Percentiles rank a stretch among this genome's conserved stretches.
These are phyloP conservation scores for Rhazya stricta DNA, from an alignment of 257 asterid genomes.

Conservation along the genomic window DNA sequence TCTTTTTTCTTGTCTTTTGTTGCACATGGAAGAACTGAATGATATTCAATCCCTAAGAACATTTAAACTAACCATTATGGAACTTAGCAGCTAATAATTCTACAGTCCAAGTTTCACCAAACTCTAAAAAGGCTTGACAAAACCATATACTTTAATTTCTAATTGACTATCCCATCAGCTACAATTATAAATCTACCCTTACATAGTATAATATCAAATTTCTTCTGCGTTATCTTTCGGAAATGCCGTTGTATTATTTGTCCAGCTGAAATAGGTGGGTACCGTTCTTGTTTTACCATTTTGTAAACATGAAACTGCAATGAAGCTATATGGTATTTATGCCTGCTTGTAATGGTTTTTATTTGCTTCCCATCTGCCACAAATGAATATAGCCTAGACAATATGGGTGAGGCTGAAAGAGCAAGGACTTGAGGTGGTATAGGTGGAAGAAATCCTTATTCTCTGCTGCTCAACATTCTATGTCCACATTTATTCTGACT, in stretches of 20 bases:
- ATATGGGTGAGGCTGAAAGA: too few species aligned
- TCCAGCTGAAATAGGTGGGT: too few species aligned
- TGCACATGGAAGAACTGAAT: too few species aligned
- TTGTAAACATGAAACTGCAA: too few species aligned
- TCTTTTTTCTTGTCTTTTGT: background rate
- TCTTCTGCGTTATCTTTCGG: too few species aligned
- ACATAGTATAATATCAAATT: background rate
- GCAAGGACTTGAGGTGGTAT: background rate
- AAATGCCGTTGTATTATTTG: too few species aligned
- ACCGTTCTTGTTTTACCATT: too few species aligned
- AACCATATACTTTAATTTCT: background rate
- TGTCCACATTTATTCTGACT: background rate
- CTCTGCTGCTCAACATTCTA: background rate
- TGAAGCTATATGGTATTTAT: background rate
- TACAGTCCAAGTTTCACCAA: too few species aligned
- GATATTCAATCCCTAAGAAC: too few species aligned
- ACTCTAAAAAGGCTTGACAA: background rate
- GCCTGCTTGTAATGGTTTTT: background rate
- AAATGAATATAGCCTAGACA: background rate
- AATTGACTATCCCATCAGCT: background rate
- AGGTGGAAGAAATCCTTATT: background rate
- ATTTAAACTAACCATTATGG: too few species aligned
- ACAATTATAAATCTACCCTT: background rate
- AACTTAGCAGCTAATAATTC: too few species aligned
- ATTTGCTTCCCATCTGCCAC: background rate